A percentile compares a stretch with the other conserved stretches of the same genome.
Evolutionary conservation across 306 rosid genomes (phyloP).

Genomic region (Lagenaria siceraria): DNA sequence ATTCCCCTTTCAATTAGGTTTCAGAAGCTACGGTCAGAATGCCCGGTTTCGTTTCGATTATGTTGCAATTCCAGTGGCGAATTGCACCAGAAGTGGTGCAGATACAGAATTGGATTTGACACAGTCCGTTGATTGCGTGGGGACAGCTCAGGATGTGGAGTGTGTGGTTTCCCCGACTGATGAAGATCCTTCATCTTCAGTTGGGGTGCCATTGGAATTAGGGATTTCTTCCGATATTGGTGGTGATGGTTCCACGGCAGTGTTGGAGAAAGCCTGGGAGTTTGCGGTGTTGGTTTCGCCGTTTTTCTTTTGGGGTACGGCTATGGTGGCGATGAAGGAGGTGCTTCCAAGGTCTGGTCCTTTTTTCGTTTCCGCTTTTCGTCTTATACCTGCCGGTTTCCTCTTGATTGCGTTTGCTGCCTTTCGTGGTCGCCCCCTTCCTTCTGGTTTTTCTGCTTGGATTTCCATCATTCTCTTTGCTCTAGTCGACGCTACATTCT

Average conservation of each 20-base stretch:
- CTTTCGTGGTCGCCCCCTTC: constrained; percentile 52
- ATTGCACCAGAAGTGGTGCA: constrained; percentile 3
- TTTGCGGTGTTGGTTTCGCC: constrained; percentile 73
- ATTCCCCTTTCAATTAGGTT: neutral
- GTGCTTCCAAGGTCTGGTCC: constrained; percentile 75
- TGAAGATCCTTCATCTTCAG: neutral
- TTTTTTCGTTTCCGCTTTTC: constrained; percentile 70
- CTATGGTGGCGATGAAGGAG: constrained; percentile 98
- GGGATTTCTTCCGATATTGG: neutral
- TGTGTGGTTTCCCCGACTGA: constrained; percentile 18
- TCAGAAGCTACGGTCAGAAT: neutral
- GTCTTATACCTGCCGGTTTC: constrained; percentile 80
- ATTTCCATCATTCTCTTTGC: constrained; percentile 68
- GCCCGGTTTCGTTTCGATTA: neutral
- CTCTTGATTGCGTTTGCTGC: constrained; percentile 74
- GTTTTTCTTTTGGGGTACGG: constrained; percentile 95
- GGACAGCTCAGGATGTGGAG: constrained; percentile 66
- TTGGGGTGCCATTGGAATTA: neutral
- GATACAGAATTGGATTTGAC: constrained; percentile 6
- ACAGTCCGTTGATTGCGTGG: constrained; percentile 41
- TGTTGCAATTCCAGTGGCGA: neutral
- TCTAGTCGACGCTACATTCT: constrained; percentile 70
- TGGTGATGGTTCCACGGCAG: neutral
- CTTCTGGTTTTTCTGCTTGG: constrained; percentile 73
- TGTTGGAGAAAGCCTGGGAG: constrained; percentile 32